Conservation (phyloP, 2,329 filamentous ascomycete species). For the Trichoderma sp. region DNA sequence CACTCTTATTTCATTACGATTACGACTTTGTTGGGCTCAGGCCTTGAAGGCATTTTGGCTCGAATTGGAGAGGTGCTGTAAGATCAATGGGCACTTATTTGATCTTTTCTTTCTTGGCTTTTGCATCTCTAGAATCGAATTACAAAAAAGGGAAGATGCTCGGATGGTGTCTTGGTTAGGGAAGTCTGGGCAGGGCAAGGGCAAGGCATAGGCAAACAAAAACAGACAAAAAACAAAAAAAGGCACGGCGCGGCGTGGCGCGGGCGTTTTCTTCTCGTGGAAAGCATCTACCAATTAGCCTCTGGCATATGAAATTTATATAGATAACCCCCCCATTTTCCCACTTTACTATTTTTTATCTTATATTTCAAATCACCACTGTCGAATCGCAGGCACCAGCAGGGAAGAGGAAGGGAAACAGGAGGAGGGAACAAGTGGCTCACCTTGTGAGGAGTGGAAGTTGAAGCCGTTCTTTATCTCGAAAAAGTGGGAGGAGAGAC, state of each 20-base stretch:
- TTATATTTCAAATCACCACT: conserved; percentile 3
- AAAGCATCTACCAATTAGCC: conserved; percentile 24
- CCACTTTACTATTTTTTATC: background rate
- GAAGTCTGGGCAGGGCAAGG: conserved; percentile 19
- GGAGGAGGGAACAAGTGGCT: background rate
- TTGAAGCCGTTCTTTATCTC: background rate
- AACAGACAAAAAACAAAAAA: background rate
- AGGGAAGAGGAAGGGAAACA: background rate
- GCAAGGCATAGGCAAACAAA: conserved; percentile 3
- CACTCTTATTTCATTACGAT: conserved; percentile 26
- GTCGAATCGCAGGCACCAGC: conserved; percentile 8
- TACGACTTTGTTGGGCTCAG: conserved; percentile 23
- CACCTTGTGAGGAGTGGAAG: background rate
- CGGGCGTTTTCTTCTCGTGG: conserved; percentile 26
- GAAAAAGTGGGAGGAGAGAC: background rate
- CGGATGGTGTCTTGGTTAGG: conserved; percentile 22
- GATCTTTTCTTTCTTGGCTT: conserved; percentile 5
- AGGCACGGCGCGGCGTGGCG: conserved; percentile 21
- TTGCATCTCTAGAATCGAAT: conserved; percentile 18
- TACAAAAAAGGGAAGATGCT: conserved; percentile 6
- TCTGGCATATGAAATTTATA: conserved; percentile 19
- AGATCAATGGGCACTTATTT: conserved; percentile 7
- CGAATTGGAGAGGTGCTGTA: background rate
- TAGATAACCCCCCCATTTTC: conserved; percentile 9
- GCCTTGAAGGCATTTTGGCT: conserved; percentile 8